Conservation (phyloP, 2,329 filamentous ascomycete genomes). For the Emergomyces pasteurianus region DNA sequence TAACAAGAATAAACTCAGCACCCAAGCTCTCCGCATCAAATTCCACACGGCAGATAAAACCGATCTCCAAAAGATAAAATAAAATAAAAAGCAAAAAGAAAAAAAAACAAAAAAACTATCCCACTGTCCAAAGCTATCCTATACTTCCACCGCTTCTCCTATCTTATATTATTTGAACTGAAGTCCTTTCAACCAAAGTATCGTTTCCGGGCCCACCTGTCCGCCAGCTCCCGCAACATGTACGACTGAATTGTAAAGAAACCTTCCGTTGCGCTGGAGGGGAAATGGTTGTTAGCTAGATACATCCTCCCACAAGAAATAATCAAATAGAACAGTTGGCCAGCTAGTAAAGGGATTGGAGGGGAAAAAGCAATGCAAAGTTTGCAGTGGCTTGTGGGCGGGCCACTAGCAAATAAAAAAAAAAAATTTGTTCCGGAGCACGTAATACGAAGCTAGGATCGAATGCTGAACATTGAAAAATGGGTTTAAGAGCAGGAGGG, state of each 20-base stretch:
- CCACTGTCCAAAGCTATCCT: conserved; percentile 9
- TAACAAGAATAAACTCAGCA: neutral
- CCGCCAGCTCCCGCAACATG: conserved; percentile 45
- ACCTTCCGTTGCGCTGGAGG: neutral
- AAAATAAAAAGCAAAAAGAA: too few species aligned
- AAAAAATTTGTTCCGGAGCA: neutral
- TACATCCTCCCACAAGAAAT: neutral
- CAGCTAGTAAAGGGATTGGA: neutral
- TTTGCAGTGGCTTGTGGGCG: neutral
- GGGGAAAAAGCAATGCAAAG: neutral
- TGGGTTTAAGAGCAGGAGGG: neutral
- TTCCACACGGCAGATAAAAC: neutral
- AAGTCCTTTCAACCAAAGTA: conserved; percentile 29
- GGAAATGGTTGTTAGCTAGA: neutral
- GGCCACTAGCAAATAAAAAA: neutral
- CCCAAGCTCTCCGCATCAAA: neutral
- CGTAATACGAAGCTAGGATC: neutral
- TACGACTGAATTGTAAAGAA: conserved; percentile 19
- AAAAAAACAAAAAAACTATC: neutral
- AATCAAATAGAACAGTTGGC: neutral
- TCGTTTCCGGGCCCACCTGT: conserved; percentile 36
- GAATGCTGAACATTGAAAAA: neutral
- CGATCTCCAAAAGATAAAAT: too few species aligned
- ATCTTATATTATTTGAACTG: neutral
- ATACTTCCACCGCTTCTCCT: conserved; percentile 12